Base-by-base conservation (phyloP, 495 filamentous ascomycete species). In the Jackrogersella multiformis region DNA sequence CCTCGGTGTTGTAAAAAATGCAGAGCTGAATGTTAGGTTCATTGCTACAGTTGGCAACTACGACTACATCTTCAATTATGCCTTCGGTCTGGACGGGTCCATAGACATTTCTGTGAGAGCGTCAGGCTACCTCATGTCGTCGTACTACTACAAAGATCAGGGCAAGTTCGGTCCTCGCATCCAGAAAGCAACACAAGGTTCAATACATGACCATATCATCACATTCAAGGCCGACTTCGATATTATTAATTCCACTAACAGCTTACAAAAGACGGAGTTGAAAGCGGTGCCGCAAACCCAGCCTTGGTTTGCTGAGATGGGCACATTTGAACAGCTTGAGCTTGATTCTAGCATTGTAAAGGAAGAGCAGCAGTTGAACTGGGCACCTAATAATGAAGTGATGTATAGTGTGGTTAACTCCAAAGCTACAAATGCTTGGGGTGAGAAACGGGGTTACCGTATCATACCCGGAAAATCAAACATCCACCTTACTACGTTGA, bases 221-320 rank as follows among this genome's bases (percentile, higher is more conserved):
- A 84, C 80, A 59, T 87, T 79, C 74, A 85, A 85, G 62, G 80
- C 79, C 16, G 84, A 87, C 72, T 82, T 87, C 57, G 84, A 87
- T 61, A 75, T 87, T 20, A 66, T 81, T 15, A 80, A 75, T 24
- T 71, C 75, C 16, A 72, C 73, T 23, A 86, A 86, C 73, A 80
- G 70, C 23, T 64, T 86, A 21, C 73, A 80, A 56, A 70, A 76
- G 23, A 79, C 77, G 15, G 73, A 77, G n/a, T 66, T 83, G 16
- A 70, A 78, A 16, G 68, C 77, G 2, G 79, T 76, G 4, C 75
- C 75, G 64, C 72, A 75, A 65, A 81, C 73, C 12, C 83, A 82
- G 63, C 74, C 77, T 2, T 85, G 84, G 83, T 82, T 75, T 60
- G 70, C 73, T 21, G 78, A 77, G 56, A 70, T 78, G 58, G 71